Evolutionary conservation across 768 basidiomycete genomes (phyloP), one percentile per base, ranked within the genome.

Genomic region (Pholiota molesta): DNA sequence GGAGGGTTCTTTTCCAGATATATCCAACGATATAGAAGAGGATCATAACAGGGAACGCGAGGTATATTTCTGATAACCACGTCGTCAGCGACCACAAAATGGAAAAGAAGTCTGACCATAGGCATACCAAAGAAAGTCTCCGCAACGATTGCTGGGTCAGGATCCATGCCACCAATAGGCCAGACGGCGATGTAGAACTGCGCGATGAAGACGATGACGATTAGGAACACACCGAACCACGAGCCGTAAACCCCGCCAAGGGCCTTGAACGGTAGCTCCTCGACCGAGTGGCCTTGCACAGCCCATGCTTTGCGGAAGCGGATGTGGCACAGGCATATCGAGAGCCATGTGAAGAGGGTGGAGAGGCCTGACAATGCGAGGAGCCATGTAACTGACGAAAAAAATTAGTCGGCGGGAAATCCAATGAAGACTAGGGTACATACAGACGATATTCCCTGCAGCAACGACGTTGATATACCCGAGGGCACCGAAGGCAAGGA

Each of bases 251-350:
- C 74, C 35, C 81, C 81, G 55, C 78, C 78, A 7, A 82, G 59
- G 13, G 80, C 79, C 35, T 68, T 69, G 76, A 77, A 82, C 23
- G 80, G 80, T 13, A 82, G 75, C 64, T 82, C 80, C 49, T 80
- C 79, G 26, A 78, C 1, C 0, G 78, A 78, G 64, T 82, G 80
- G 5, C 80, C 79, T 70, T 82, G 79, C 17, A 72, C 69, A 19
- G 68, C 61, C 80, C 80, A 81, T 3, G 80, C 80, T 21, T 66
- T 67, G 45, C 80, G 75, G 77, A 82, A 81, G 26, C 80, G 79
- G 42, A 82, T 79, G 62, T 81, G 80, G 78, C 80, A 82, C 47
- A 80, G 67, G 62, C 79, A 80, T 59, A 82, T 79, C 5, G 81
- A 69, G 42, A 76, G 60, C 81, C 81, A 82, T 0, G 78, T 77